These are phyloP conservation scores for Flaveria ramosissima DNA, from an alignment of 129 eudicot species.

Conservation along the genomic window DNA sequence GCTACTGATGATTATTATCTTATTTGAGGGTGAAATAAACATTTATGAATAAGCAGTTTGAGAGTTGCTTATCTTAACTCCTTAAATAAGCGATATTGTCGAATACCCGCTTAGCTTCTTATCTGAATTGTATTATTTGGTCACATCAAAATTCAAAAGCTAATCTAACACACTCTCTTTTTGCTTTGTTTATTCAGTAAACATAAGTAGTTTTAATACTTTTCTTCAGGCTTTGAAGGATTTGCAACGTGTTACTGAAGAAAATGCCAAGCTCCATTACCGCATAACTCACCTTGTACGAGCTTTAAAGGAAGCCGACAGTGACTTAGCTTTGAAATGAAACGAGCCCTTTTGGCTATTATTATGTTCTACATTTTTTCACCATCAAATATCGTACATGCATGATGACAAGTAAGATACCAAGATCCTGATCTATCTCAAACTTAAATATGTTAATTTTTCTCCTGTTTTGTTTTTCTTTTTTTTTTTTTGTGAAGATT, in stretches of 20 bases:
- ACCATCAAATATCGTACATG: slow-evolving; percentile 2
- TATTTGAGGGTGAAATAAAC: not conserved
- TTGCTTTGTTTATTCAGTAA: not conserved
- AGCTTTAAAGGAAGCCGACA: slow-evolving; percentile 52
- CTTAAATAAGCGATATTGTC: not conserved
- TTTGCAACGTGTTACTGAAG: slow-evolving; percentile 42
- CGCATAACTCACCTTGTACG: slow-evolving; percentile 70
- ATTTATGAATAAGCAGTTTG: not conserved
- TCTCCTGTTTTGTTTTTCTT: too few relatives aligned
- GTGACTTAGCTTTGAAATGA: slow-evolving; percentile 38
- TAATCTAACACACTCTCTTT: too few relatives aligned
- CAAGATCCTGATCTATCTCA: not conserved
- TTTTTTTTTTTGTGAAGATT: not conserved
- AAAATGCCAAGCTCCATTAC: slow-evolving; percentile 66
- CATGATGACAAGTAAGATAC: slow-evolving; percentile 16
- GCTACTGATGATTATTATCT: not conserved
- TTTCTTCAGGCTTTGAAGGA: slow-evolving; percentile 42
- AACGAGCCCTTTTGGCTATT: slow-evolving; percentile 19
- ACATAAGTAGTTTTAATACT: not conserved
- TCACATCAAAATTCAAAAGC: not conserved
- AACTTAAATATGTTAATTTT: slow-evolving; percentile 1
- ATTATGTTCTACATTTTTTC: slow-evolving; percentile 11
- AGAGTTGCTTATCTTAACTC: not conserved
- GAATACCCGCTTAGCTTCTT: not conserved
- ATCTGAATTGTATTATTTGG: not conserved